Percentiles rank a stretch among this genome's conserved stretches.
Conservation (phyloP, 306 rosid genomes). For the Corylus americana region DNA sequence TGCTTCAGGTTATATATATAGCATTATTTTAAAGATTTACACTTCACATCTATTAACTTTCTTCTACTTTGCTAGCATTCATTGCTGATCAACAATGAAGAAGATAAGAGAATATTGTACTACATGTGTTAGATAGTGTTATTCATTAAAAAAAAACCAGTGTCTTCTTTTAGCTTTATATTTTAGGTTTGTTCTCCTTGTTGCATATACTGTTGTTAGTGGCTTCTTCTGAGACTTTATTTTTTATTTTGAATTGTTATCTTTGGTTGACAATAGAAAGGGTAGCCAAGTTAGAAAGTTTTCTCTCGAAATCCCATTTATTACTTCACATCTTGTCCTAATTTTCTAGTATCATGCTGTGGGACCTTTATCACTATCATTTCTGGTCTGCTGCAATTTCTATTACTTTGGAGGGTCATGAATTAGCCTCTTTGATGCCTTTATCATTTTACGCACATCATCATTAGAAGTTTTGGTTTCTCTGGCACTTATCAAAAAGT, state of each 20-base stretch:
- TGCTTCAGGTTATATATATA: slow-evolving; percentile 78
- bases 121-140: background rate
- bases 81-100: slow-evolving; percentile 9
- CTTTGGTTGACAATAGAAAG: background rate
- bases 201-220: background rate
- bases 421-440: background rate
- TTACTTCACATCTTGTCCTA: background rate
- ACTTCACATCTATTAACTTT: background rate
- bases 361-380: background rate
- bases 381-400: background rate
- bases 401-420: background rate
- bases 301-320: background rate
- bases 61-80: background rate
- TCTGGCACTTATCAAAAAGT: background rate
- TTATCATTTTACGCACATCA: background rate
- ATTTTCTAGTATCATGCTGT: background rate
- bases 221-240: background rate
- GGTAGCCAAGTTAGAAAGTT: background rate
- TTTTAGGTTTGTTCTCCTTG: background rate
- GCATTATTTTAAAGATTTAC: slow-evolving; percentile 10
- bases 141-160: too few species aligned
- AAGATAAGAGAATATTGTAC: background rate
- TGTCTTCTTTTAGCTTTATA: background rate
- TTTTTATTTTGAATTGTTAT: background rate
- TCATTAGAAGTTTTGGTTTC: background rate